Conservation (phyloP, 305 asterid species). For the Fraxinus angustifolia region DNA sequence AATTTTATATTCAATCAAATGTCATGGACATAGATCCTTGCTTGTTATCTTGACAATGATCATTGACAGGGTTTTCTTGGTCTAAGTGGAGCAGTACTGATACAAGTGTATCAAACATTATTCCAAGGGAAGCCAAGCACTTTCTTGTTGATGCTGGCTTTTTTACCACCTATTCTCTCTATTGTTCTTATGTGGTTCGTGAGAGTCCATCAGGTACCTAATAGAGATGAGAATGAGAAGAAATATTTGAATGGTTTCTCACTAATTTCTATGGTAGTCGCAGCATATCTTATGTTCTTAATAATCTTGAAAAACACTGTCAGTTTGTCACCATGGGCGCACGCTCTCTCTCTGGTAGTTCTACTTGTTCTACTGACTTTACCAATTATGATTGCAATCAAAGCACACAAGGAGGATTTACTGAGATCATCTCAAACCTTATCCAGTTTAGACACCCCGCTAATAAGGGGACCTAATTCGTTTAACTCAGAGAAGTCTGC, state of each 20-base stretch:
- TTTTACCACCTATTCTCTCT: slow-evolving; percentile 56
- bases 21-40: not conserved
- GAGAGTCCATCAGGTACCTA: slow-evolving; percentile 34
- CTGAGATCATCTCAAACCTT: not conserved
- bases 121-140: slow-evolving; percentile 63
- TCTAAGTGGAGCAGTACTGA: slow-evolving; percentile 78
- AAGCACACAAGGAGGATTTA: slow-evolving; percentile 34
- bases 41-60: not conserved
- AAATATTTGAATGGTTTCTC: slow-evolving; percentile 58
- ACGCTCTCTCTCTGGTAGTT: slow-evolving; percentile 35
- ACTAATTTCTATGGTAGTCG: slow-evolving; percentile 42
- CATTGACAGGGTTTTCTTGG: slow-evolving; percentile 89
- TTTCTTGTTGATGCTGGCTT: slow-evolving; percentile 71
- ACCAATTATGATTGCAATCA: slow-evolving; percentile 44
- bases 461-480: slow-evolving; percentile 30
- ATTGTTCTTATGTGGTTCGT: slow-evolving; percentile 67
- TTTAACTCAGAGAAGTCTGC: slow-evolving; percentile 17
- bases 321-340: slow-evolving; percentile 40
- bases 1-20: not conserved
- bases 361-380: slow-evolving; percentile 61
- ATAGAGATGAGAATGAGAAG: slow-evolving; percentile 36
- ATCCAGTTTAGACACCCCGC: slow-evolving; percentile 34
- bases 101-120: slow-evolving; percentile 67
- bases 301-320: slow-evolving; percentile 47
- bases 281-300: slow-evolving; percentile 55